Evolutionary conservation across 208 protist genomes (phyloP).

Genomic region (Novymonas esmeraldas): DNA sequence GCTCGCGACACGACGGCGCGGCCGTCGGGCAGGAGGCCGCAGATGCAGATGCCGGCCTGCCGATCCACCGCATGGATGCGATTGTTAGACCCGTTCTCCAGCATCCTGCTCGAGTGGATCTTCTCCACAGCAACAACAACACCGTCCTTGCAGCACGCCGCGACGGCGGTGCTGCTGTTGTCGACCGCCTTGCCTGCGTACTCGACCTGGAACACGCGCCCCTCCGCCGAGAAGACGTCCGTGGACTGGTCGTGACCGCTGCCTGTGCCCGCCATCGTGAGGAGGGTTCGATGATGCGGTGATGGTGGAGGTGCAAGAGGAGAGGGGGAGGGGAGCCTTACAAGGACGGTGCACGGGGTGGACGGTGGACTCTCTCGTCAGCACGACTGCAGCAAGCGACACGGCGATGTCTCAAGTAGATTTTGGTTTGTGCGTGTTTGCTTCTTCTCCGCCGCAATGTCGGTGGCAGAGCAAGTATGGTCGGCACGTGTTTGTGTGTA

Average conservation of each 20-base stretch:
- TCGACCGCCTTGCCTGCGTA: slow-evolving; percentile 99
- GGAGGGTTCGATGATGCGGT: slow-evolving; percentile 2
- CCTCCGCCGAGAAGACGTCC: slow-evolving; percentile 98
- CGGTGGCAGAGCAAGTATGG: not conserved
- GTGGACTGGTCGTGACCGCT: slow-evolving; percentile 97
- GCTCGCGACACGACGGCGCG: slow-evolving; percentile 94
- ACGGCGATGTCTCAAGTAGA: too few species aligned
- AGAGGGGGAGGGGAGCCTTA: not conserved
- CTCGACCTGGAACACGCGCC: slow-evolving; percentile 99
- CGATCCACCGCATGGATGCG: slow-evolving; percentile 95
- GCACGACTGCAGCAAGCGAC: too few species aligned
- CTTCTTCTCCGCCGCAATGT: too few species aligned
- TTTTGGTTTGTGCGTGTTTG: too few species aligned
- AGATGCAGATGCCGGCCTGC: slow-evolving; percentile 93
- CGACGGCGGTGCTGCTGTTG: slow-evolving; percentile 98
- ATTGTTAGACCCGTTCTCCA: slow-evolving; percentile 94
- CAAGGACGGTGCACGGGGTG: not conserved
- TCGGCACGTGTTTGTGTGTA: not conserved
- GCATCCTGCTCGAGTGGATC: slow-evolving; percentile 96
- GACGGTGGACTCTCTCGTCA: too few species aligned
- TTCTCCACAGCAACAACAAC: slow-evolving; percentile 99
- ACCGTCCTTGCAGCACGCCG: slow-evolving; percentile 97
- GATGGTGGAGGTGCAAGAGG: not conserved
- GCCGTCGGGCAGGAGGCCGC: slow-evolving; percentile 97
- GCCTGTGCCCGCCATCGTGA: slow-evolving; percentile 60